Percentiles rank a stretch among this genome's conserved stretches.
Evolutionary conservation across 352 stramenopile species (phyloP).

Genomic region (Pythium sp.): DNA sequence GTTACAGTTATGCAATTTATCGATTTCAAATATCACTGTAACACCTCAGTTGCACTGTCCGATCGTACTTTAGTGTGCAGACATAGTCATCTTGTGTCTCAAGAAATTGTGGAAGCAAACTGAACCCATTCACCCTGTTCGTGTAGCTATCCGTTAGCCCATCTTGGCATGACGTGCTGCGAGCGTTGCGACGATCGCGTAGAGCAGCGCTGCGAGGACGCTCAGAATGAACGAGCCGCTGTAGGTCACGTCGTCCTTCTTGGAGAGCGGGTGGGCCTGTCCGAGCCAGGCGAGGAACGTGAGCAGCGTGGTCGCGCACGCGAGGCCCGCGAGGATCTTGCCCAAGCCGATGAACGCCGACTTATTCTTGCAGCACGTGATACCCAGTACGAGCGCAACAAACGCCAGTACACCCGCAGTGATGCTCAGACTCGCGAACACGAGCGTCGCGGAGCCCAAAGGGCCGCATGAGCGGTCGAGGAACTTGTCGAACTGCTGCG

Average conservation of each 20-base stretch:
- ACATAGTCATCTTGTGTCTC: too few species aligned
- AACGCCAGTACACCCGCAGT: constrained; percentile 40
- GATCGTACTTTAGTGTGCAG: too few species aligned
- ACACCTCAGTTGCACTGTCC: too few species aligned
- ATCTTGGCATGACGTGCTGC: constrained; percentile 30
- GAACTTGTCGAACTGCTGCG: constrained; percentile 52
- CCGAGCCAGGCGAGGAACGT: constrained; percentile 62
- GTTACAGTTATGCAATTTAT: too few species aligned
- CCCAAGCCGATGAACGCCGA: constrained; percentile 48
- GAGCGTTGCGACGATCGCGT: constrained; percentile 33
- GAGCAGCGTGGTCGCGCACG: constrained; percentile 42
- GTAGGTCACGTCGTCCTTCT: constrained; percentile 55
- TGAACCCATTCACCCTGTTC: not conserved
- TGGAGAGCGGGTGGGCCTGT: constrained; percentile 47
- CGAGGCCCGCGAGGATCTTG: constrained; percentile 43
- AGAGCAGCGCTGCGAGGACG: constrained; percentile 46
- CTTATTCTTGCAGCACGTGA: constrained; percentile 74
- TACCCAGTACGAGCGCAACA: constrained; percentile 46
- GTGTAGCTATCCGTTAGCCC: not conserved
- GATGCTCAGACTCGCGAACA: constrained; percentile 46
- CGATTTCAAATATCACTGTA: too few species aligned
- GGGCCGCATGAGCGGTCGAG: constrained; percentile 55
- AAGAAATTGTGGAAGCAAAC: too few species aligned
- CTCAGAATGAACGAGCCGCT: constrained; percentile 56
- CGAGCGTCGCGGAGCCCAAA: constrained; percentile 40